Conservation (phyloP, 1,284 basidiomycete genomes). For the Melampsora abietis-canadensis region DNA sequence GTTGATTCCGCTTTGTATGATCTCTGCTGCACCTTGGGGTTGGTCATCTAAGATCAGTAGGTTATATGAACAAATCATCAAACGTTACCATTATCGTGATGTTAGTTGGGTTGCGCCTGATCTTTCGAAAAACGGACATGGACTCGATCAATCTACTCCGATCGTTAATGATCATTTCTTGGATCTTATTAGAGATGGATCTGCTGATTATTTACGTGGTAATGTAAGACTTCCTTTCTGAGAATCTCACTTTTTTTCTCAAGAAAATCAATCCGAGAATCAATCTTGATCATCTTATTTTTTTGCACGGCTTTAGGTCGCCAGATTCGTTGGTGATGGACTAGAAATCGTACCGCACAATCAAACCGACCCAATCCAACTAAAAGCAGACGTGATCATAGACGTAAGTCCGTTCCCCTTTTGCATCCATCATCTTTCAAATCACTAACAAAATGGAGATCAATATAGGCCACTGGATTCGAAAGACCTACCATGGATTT, state of each 20-base stretch:
- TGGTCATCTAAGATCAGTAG: neutral
- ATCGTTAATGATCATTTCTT: constrained; percentile 32
- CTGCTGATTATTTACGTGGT: constrained; percentile 27
- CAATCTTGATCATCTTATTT: too few relatives aligned
- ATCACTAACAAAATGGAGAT: too few relatives aligned
- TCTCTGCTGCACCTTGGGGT: constrained; percentile 9
- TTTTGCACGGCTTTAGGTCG: neutral
- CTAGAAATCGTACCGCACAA: constrained; percentile 1
- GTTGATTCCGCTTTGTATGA: neutral
- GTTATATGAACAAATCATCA: constrained; percentile 4
- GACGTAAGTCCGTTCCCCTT: constrained; percentile 37
- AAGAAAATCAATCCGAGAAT: too few relatives aligned
- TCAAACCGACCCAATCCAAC: constrained; percentile 2
- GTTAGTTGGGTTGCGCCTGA: constrained; percentile 23
- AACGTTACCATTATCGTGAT: constrained; percentile 23
- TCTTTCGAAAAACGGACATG: neutral
- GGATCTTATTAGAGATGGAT: constrained; percentile 18
- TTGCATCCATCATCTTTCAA: too few relatives aligned
- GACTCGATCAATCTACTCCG: constrained; percentile 24
- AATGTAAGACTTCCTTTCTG: neutral
- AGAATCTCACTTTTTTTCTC: too few relatives aligned
- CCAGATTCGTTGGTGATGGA: neutral
- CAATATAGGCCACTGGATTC: constrained; percentile 39
- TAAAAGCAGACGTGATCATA: constrained; percentile 29
- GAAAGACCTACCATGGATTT: constrained; percentile 27